Percentiles rank a stretch among this genome's conserved stretches.
Evolutionary conservation across 345 rosid genomes (phyloP).

Genomic region (Camelina laxa): DNA sequence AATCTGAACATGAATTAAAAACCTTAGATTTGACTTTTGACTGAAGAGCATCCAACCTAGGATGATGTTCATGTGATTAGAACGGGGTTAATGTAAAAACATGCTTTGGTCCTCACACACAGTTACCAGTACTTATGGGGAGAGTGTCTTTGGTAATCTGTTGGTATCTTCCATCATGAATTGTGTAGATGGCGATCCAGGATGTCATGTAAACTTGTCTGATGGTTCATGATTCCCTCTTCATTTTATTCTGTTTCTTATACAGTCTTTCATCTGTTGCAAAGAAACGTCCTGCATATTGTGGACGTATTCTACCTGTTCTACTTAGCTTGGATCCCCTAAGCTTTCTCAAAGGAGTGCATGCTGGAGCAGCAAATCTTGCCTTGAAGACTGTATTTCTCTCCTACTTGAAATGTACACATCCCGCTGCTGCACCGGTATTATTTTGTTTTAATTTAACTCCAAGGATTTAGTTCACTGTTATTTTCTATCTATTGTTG

Average conservation of each 20-base stretch:
- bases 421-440: constrained; percentile 98
- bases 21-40: constrained; percentile 17
- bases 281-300: constrained; percentile 82
- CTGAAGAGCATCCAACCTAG: constrained; percentile 23
- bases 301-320: constrained; percentile 92
- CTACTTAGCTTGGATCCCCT: constrained; percentile 86
- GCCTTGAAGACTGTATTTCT: constrained; percentile 75
- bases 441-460: constrained; percentile 35
- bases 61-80: constrained; percentile 12
- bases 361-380: constrained; percentile 64
- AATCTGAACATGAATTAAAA: constrained; percentile 23
- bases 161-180: background rate
- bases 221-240: constrained; percentile 23
- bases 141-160: constrained; percentile 6
- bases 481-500: background rate
- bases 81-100: constrained; percentile 1
- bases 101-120: constrained; percentile 6
- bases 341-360: constrained; percentile 64
- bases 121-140: background rate
- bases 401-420: constrained; percentile 80
- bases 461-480: constrained; percentile 23
- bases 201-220: constrained; percentile 29
- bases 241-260: constrained; percentile 41
- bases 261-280: constrained; percentile 86
- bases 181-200: constrained; percentile 18